Evolutionary conservation across 2,329 filamentous ascomycete genomes (phyloP).

Genomic region (Colletotrichum filicis): DNA sequence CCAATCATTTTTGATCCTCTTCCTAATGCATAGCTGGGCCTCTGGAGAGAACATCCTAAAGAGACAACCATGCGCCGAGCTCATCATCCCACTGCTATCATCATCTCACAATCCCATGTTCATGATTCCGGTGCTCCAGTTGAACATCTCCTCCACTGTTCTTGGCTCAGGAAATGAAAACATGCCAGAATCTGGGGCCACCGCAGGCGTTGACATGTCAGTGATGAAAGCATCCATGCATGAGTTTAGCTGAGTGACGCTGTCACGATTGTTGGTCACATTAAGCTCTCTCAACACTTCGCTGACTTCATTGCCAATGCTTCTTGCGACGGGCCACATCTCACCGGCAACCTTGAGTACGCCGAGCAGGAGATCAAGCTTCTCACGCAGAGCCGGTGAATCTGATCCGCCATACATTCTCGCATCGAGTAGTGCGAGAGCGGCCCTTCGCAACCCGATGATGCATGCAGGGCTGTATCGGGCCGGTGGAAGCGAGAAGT

Average conservation of each 20-base stretch:
- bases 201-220: conserved; percentile 5
- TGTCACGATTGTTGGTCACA: not conserved
- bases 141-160: conserved; percentile 12
- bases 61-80: not conserved
- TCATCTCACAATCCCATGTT: not conserved
- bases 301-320: conserved; percentile 29
- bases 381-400: conserved; percentile 44
- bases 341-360: conserved; percentile 46
- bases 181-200: not conserved
- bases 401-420: conserved; percentile 47
- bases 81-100: not conserved
- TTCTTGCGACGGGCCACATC: conserved; percentile 47
- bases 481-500: conserved; percentile 42
- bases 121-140: conserved; percentile 18
- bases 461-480: conserved; percentile 41
- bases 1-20: not conserved
- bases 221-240: conserved; percentile 18
- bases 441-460: conserved; percentile 39
- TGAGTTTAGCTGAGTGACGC: not conserved
- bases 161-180: conserved; percentile 19
- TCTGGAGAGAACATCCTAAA: not conserved
- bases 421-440: conserved; percentile 45
- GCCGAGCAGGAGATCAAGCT: conserved; percentile 43
- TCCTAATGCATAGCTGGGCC: not conserved
- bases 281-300: conserved; percentile 18